phyloP scores from a whole-genome alignment of 108 stramenopile species.

The Thalassiosira profunda region DNA sequence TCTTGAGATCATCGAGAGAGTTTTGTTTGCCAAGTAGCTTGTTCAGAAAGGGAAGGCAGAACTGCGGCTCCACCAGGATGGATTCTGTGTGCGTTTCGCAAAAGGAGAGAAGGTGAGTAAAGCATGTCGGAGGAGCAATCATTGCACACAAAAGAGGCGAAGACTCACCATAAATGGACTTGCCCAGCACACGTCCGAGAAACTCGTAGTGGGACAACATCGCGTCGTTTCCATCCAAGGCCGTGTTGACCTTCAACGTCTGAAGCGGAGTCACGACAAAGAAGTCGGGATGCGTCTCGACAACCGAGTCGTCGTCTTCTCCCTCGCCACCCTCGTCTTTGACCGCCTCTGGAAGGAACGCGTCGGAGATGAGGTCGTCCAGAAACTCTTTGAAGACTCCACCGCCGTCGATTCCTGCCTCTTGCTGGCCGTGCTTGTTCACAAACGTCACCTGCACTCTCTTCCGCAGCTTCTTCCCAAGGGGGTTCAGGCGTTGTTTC shows the following conservation, averaged over 20 bases:
- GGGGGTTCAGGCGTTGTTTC: slow-evolving; percentile 64
- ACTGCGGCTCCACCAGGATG: slow-evolving; percentile 91
- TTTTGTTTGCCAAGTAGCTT: slow-evolving; percentile 90
- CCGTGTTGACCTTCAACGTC: slow-evolving; percentile 74
- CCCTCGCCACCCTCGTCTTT: slow-evolving; percentile 17
- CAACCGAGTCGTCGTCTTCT: slow-evolving; percentile 6
- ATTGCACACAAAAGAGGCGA: slow-evolving; percentile 49
- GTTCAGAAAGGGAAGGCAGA: slow-evolving; percentile 93
- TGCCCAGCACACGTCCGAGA: slow-evolving; percentile 94
- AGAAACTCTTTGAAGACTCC: slow-evolving; percentile 98
- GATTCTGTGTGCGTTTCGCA: slow-evolving; percentile 48
- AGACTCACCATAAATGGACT: slow-evolving; percentile 91
- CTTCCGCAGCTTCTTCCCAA: slow-evolving; percentile 74
- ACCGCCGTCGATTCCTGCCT: slow-evolving; percentile 99
- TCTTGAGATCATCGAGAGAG: slow-evolving; percentile 93
- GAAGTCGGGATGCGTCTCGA: slow-evolving; percentile 47
- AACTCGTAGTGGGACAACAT: slow-evolving; percentile 87
- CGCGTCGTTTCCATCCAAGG: slow-evolving; percentile 27
- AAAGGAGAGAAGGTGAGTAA: slow-evolving; percentile 27
- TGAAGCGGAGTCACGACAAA: slow-evolving; percentile 75
- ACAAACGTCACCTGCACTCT: slow-evolving; percentile 95
- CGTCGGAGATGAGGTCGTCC: slow-evolving; percentile 88
- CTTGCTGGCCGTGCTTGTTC: slow-evolving; percentile 91
- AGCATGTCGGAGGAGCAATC: slow-evolving; percentile 32
- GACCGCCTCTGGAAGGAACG: slow-evolving; percentile 51